These are phyloP conservation scores for Collybia mongolica DNA, from an alignment of 768 basidiomycete species.

Conservation along the genomic window DNA sequence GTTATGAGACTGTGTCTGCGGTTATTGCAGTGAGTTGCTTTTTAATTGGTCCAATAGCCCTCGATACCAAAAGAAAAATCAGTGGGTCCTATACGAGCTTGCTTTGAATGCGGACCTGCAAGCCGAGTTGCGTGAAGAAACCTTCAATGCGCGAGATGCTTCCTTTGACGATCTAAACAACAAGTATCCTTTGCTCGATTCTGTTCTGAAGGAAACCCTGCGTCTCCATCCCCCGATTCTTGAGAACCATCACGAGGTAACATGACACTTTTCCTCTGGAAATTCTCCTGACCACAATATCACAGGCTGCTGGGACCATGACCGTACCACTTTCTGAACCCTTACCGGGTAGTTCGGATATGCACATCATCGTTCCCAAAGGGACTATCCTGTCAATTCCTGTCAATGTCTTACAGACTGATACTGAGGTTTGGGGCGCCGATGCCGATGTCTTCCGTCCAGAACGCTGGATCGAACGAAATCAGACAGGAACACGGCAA, in stretches of 20 bases:
- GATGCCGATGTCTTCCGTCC: constrained; percentile 60
- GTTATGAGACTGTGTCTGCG: constrained; percentile 53
- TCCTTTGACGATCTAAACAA: constrained; percentile 51
- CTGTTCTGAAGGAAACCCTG: constrained; percentile 59
- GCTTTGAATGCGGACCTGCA: constrained; percentile 51
- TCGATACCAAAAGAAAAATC: constrained; percentile 8
- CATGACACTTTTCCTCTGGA: neutral
- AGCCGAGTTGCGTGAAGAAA: constrained; percentile 53
- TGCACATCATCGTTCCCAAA: constrained; percentile 49
- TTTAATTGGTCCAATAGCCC: constrained; percentile 11
- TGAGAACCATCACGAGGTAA: constrained; percentile 65
- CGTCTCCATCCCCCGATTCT: constrained; percentile 61
- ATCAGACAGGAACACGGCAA: constrained; percentile 23
- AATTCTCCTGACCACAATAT: constrained; percentile 1
- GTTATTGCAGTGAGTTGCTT: constrained; percentile 33
- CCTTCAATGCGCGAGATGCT: constrained; percentile 42
- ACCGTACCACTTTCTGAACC: constrained; percentile 54
- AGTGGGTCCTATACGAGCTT: constrained; percentile 72
- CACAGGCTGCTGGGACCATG: constrained; percentile 50
- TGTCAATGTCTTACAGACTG: constrained; percentile 55
- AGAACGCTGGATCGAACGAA: constrained; percentile 57
- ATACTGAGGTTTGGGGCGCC: constrained; percentile 55
- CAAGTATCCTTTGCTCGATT: constrained; percentile 54
- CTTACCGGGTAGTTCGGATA: constrained; percentile 40
- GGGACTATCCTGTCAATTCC: constrained; percentile 56